A percentile compares a stretch with the other conserved stretches of the same genome.
These are phyloP conservation scores for Coemansia interrupta DNA, from an alignment of 192 early-diverging fungal genomes.

Conservation along the genomic window DNA sequence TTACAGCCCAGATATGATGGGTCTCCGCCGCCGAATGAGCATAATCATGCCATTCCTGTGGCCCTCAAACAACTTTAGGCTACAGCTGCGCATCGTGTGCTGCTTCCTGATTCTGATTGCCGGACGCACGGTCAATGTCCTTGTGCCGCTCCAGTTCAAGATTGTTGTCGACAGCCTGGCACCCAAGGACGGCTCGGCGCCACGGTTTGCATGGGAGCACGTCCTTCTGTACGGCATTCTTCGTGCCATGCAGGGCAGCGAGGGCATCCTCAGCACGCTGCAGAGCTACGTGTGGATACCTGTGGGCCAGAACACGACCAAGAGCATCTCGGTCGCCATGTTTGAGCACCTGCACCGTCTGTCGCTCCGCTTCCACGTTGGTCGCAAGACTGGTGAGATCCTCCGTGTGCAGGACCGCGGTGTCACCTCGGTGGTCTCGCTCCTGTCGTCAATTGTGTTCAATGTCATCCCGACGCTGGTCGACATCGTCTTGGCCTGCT, in stretches of 20 bases:
- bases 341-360: slow-evolving; percentile 86
- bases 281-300: slow-evolving; percentile 92
- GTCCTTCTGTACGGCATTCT: slow-evolving; percentile 42
- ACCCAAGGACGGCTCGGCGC: slow-evolving; percentile 43
- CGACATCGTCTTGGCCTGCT: slow-evolving; percentile 80
- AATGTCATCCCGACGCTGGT: slow-evolving; percentile 86
- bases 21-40: slow-evolving; percentile 54
- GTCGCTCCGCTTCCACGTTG: slow-evolving; percentile 87
- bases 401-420: slow-evolving; percentile 75
- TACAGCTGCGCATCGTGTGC: slow-evolving; percentile 67
- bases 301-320: slow-evolving; percentile 87
- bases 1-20: slow-evolving; percentile 42
- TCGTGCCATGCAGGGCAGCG: slow-evolving; percentile 54
- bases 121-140: slow-evolving; percentile 74
- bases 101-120: slow-evolving; percentile 65
- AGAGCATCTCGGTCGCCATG: slow-evolving; percentile 86
- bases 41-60: slow-evolving; percentile 81
- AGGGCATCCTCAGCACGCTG: slow-evolving; percentile 70
- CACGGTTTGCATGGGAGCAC: slow-evolving; percentile 47
- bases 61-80: slow-evolving; percentile 59
- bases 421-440: slow-evolving; percentile 61
- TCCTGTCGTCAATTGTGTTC: slow-evolving; percentile 81
- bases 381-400: slow-evolving; percentile 92
- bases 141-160: slow-evolving; percentile 83
- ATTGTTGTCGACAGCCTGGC: slow-evolving; percentile 69